Conservation (phyloP, 495 filamentous ascomycete genomes). For the Penicillium parvum region DNA sequence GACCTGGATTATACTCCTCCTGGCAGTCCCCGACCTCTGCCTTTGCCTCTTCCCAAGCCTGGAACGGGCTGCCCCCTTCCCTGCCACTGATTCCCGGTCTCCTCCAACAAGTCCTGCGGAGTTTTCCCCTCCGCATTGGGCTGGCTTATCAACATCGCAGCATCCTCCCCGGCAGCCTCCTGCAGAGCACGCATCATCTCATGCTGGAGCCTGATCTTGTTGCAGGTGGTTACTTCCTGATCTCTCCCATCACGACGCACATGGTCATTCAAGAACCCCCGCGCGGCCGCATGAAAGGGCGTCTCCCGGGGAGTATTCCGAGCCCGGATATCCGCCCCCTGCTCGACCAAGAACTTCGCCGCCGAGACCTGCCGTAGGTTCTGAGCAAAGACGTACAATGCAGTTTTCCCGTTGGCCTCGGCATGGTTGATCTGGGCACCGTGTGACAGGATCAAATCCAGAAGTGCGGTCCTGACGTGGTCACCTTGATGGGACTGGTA, state of each 20-base stretch:
- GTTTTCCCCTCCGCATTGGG: constrained; percentile 10
- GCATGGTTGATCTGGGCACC: constrained; percentile 13
- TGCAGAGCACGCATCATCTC: not conserved
- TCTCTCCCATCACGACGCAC: constrained; percentile 3
- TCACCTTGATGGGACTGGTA: constrained; percentile 2
- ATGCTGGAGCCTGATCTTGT: not conserved
- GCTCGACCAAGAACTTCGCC: constrained; percentile 6
- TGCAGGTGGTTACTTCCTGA: not conserved
- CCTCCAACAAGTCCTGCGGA: constrained; percentile 4
- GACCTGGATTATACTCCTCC: constrained; percentile 1
- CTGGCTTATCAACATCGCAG: constrained; percentile 10
- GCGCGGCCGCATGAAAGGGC: too few relatives aligned
- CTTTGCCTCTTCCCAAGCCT: constrained; percentile 1
- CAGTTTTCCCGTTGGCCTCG: constrained; percentile 9
- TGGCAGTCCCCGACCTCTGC: constrained; percentile 1
- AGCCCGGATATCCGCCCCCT: constrained; percentile 5
- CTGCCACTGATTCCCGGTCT: constrained; percentile 12
- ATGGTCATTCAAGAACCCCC: too few relatives aligned
- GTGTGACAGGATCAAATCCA: constrained; percentile 9
- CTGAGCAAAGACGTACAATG: constrained; percentile 8
- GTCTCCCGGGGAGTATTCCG: too few relatives aligned
- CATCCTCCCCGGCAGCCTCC: not conserved
- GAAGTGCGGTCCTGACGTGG: constrained; percentile 4
- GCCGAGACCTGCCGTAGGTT: constrained; percentile 9
- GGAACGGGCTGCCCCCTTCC: not conserved